Base-by-base conservation (phyloP, 2,329 filamentous ascomycete species). In the Pyrenochaeta sp. region DNA sequence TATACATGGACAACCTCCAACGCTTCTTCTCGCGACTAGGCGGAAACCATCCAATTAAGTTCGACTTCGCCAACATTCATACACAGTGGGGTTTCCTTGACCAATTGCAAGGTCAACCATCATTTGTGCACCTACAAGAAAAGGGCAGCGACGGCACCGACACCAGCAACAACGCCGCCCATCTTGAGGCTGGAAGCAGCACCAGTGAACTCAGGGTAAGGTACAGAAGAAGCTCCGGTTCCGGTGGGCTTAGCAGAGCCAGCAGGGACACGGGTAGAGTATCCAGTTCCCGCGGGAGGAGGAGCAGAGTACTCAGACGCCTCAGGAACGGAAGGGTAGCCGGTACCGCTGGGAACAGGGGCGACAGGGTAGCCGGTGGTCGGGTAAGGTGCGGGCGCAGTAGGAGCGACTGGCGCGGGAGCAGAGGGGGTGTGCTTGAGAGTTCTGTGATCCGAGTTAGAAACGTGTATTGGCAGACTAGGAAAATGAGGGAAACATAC, bases 61-160 rank as follows among this genome's bases (percentile, higher is more conserved):
- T 23, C 36, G 10, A 18, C 36, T 21, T 23, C 36, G 20, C 35
- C n/a, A 18, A 37, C 21, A 12, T 20, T 37, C 17, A 10, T 20
- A 7, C 15, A 37, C 35, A n/a, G n/a, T n/a, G n/a, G n/a, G n/a
- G n/a, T n/a, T 27, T 27, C 23, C 23, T 27, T 9, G 23, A 27
- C 23, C 9, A 4, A 27, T 27, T 27, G 9, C 23, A 9, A 27
- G n/a, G 23, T n/a, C 27, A 35, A 17, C 5, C 14, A 41, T 41
- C 36, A 15, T 23, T 27, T 9, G 9, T 9, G 9, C 14, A 49
- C 64, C 60, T 74, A 75, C 64, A 75, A 67, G 62, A 75, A 68
- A 9, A 75, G 49, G 42, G 73, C 73, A 44, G 67, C 73, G 40
- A 74, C 32, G 15, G 66, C 73, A 66, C 64, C 73, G 31, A 69